Conservation (phyloP, 495 filamentous ascomycete species). For the Penicillium psychrofluorescens region DNA sequence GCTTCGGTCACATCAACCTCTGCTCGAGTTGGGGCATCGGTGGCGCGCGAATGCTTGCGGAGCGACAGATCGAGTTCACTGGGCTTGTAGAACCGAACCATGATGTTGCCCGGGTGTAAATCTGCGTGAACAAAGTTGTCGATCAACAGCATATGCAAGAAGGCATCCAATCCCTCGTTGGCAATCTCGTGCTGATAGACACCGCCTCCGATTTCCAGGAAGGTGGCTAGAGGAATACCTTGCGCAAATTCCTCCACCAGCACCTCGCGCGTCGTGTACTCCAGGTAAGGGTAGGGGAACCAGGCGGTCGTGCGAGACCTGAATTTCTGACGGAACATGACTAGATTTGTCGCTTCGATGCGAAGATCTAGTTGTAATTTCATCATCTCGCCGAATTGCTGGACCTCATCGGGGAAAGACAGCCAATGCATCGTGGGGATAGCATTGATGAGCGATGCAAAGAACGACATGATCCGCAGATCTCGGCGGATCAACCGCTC, state of each 20-base stretch:
- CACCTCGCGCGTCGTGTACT: conserved; percentile 86
- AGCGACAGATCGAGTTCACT: conserved; percentile 58
- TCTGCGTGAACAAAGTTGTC: conserved; percentile 99
- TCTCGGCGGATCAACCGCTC: conserved; percentile 86
- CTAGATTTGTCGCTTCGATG: conserved; percentile 88
- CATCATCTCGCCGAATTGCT: conserved; percentile 98
- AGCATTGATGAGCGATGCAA: conserved; percentile 74
- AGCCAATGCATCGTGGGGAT: conserved; percentile 98
- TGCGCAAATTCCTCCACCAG: conserved; percentile 94
- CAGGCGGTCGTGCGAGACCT: conserved; percentile 81
- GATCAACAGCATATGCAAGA: conserved; percentile 92
- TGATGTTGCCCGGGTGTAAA: conserved; percentile 96
- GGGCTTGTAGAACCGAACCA: conserved; percentile 96
- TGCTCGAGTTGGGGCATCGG: conserved; percentile 41
- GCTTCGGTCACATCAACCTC: conserved; percentile 77
- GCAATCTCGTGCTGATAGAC: conserved; percentile 92
- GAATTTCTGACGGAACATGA: conserved; percentile 86
- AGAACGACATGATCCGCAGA: conserved; percentile 88
- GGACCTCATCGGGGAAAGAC: conserved; percentile 89
- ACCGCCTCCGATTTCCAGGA: conserved; percentile 85
- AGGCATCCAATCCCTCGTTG: conserved; percentile 94
- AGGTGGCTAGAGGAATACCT: conserved; percentile 84
- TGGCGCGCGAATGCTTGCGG: conserved; percentile 42
- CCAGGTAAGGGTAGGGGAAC: conserved; percentile 90
- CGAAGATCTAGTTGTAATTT: conserved; percentile 88